These are phyloP conservation scores for Daphne laureola DNA, from an alignment of 441 rosid genomes.

Conservation along the genomic window DNA sequence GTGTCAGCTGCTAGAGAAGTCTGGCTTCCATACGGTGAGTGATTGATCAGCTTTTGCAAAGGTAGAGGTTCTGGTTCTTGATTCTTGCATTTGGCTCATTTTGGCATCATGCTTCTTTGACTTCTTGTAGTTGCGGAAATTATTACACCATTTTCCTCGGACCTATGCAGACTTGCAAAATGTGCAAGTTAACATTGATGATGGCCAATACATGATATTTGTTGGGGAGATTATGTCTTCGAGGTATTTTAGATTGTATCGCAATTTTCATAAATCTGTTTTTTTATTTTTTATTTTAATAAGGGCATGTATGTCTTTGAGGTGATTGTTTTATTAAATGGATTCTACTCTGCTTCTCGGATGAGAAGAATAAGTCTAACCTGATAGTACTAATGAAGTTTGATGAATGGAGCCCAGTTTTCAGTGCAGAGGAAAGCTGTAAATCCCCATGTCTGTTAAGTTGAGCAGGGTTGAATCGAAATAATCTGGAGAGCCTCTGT, in stretches of 20 bases:
- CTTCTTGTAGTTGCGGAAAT: slow-evolving; percentile 55
- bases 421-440: not conserved
- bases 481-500: too few relatives aligned
- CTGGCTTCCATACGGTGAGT: slow-evolving; percentile 84
- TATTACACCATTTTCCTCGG: slow-evolving; percentile 90
- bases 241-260: slow-evolving; percentile 33
- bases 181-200: slow-evolving; percentile 67
- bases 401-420: too few relatives aligned
- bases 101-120: slow-evolving; percentile 13
- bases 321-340: too few relatives aligned
- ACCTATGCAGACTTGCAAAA: slow-evolving; percentile 91
- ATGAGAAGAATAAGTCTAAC: too few relatives aligned
- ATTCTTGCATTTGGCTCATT: slow-evolving; percentile 16
- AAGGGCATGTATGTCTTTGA: too few relatives aligned
- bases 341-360: too few relatives aligned
- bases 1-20: slow-evolving; percentile 48
- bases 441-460: not conserved
- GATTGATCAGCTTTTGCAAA: slow-evolving; percentile 8
- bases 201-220: slow-evolving; percentile 89
- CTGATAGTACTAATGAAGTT: too few relatives aligned
- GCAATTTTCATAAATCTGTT: too few relatives aligned
- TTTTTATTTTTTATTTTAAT: too few relatives aligned
- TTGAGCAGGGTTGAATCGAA: too few relatives aligned
- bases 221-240: slow-evolving; percentile 76
- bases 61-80: slow-evolving; percentile 5